phyloP scores from a whole-genome alignment of 73 alveolate species.

The Loxodes magnus region DNA sequence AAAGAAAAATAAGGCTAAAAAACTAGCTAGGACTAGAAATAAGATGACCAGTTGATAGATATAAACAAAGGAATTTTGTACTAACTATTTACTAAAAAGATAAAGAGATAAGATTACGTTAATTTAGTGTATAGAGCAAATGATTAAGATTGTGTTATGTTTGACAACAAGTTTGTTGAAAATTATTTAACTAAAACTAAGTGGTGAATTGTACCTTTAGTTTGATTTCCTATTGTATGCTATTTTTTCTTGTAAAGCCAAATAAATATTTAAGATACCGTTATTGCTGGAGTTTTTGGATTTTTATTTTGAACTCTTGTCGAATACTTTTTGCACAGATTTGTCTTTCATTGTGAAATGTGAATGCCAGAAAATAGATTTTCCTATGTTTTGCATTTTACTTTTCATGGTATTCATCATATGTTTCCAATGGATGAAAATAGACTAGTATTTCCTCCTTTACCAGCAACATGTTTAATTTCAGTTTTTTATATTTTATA shows the following conservation, averaged over 20 bases:
- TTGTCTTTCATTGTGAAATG: slow-evolving; percentile 38
- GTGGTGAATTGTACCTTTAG: slow-evolving; percentile 34
- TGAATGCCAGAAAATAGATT: slow-evolving; percentile 21
- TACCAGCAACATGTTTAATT: slow-evolving; percentile 19
- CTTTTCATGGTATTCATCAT: slow-evolving; percentile 55
- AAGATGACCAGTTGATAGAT: slow-evolving; percentile 10
- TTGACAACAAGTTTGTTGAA: slow-evolving; percentile 26
- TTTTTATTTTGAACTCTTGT: slow-evolving; percentile 31
- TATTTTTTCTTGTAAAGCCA: slow-evolving; percentile 1
- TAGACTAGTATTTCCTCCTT: slow-evolving; percentile 47
- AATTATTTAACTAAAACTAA: slow-evolving; percentile 33
- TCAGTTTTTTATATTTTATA: neutral
- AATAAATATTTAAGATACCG: slow-evolving; percentile 1
- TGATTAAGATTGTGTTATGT: slow-evolving; percentile 32
- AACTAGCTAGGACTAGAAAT: slow-evolving; percentile 6
- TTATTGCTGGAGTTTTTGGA: slow-evolving; percentile 3
- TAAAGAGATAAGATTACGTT: slow-evolving; percentile 20
- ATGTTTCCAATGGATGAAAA: slow-evolving; percentile 54
- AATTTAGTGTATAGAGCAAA: slow-evolving; percentile 47
- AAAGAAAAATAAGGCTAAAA: neutral
- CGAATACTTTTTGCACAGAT: slow-evolving; percentile 47
- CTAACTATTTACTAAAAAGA: slow-evolving; percentile 7
- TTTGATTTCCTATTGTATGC: slow-evolving; percentile 41
- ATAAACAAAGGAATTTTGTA: slow-evolving; percentile 11
- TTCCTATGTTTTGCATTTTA: slow-evolving; percentile 22